Evolutionary conservation across 129 eudicot genomes (phyloP).

Genomic region (Artemisia annua): DNA sequence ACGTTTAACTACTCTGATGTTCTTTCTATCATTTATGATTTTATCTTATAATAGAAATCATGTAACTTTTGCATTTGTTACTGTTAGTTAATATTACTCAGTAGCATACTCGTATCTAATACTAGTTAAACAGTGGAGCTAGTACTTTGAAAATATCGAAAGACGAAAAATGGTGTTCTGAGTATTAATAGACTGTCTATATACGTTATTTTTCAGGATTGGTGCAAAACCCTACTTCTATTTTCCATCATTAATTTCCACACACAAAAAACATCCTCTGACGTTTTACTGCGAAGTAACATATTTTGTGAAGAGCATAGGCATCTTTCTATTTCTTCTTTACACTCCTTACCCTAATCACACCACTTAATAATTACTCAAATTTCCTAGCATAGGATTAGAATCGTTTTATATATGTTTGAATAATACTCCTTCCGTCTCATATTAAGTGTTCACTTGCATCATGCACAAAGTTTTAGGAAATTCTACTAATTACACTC

Average conservation of each 20-base stretch:
- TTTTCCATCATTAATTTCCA: slow-evolving; percentile 10
- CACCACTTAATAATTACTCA: neutral
- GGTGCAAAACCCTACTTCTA: slow-evolving; percentile 17
- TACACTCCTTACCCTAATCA: slow-evolving; percentile 18
- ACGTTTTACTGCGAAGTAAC: slow-evolving; percentile 24
- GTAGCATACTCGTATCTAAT: neutral
- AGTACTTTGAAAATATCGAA: slow-evolving; percentile 19
- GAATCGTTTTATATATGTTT: neutral
- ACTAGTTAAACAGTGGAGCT: slow-evolving; percentile 11
- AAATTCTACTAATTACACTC: too few species aligned
- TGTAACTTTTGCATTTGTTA: too few species aligned
- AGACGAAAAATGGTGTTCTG: neutral
- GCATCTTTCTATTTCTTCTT: slow-evolving; percentile 15
- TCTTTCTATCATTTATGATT: too few species aligned
- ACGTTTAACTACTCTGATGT: too few species aligned
- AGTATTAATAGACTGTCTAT: slow-evolving; percentile 22
- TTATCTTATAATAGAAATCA: too few species aligned
- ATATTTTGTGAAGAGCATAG: slow-evolving; percentile 15
- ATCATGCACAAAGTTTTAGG: too few species aligned
- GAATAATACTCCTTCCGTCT: too few species aligned
- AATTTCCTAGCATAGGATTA: neutral
- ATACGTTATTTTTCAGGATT: slow-evolving; percentile 20
- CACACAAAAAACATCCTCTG: slow-evolving; percentile 32
- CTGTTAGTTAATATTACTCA: too few species aligned
- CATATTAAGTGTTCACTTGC: too few species aligned